These are phyloP conservation scores for Alternaria tenuissima DNA, from an alignment of 2,329 filamentous ascomycete species.

Conservation along the genomic window DNA sequence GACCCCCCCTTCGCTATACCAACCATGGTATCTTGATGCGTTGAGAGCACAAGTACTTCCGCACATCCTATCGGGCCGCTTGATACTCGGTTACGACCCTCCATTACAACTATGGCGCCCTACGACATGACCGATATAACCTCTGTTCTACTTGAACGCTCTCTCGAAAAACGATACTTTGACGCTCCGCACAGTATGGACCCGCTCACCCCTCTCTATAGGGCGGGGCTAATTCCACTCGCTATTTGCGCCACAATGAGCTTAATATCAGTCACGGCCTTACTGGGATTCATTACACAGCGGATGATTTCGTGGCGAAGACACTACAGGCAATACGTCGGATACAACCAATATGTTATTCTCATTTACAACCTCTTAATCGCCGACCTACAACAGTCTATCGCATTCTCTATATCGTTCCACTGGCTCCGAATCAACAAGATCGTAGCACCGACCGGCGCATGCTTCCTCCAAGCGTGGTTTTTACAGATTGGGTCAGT, in stretches of 20 bases:
- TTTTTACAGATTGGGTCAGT: conserved; percentile 57
- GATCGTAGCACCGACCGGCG: conserved; percentile 54
- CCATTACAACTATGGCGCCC: conserved; percentile 17
- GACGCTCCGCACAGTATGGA: conserved; percentile 43
- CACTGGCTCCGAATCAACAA: conserved; percentile 57
- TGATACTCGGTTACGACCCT: neutral
- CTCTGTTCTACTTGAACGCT: conserved; percentile 14
- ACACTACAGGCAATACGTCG: conserved; percentile 59
- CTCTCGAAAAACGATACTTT: conserved; percentile 31
- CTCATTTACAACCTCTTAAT: conserved; percentile 63
- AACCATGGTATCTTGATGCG: conserved; percentile 28
- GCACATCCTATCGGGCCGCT: conserved; percentile 7
- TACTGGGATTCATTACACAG: conserved; percentile 61
- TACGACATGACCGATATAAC: conserved; percentile 18
- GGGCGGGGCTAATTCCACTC: conserved; percentile 57
- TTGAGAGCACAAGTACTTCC: conserved; percentile 12
- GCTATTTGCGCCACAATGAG: conserved; percentile 58
- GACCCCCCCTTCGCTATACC: conserved; percentile 13
- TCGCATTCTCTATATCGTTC: conserved; percentile 60
- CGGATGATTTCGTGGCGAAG: conserved; percentile 61
- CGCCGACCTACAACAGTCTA: conserved; percentile 62
- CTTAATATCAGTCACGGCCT: conserved; percentile 53
- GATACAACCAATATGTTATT: conserved; percentile 64
- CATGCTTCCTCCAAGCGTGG: conserved; percentile 61
- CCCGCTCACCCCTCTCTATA: conserved; percentile 39